Evolutionary conservation across 1,139 yeast species (phyloP), one percentile per base, ranked within the genome.

Genomic region (Hemisphaericaspora subhashii): DNA sequence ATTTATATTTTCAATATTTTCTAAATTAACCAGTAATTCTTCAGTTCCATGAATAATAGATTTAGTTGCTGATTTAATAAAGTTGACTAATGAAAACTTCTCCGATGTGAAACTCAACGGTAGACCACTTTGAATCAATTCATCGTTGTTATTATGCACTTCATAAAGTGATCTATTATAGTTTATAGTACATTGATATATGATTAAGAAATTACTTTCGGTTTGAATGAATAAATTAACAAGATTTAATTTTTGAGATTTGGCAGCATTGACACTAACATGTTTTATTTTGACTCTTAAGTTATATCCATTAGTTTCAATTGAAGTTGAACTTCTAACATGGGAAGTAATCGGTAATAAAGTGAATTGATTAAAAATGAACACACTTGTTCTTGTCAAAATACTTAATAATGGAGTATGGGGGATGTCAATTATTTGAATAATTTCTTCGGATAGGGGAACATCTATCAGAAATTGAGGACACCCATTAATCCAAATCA

Each of bases 401-500:
- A 66, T 37, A 1, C 57, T 65, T n/a, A 70, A 33, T 31, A 71
- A 45, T 1, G 68, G 58, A 3, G 74, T 63, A 40, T 68, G 69
- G 7, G 62, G 60, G 11, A 69, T 50, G 32, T 58, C 60, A 7
- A 58, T 43, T 8, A 65, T 43, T 9, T 57, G 57, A 5, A 68
- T 23, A 5, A 64, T 49, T 2, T 48, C 46, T 34, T 58, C 63
- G 5, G 20, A n/a, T 15, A 46, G 39, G 14, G 55, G 50, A 14
- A 62, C 51, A 31, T 70, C 64, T 10, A 58, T 52, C 58, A 56
- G 65, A n/a, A 55, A 39, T 37, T 51, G 57, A 15, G 73, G 72
- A 43, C 62, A 55, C 20, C 66, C 53, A 42, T 66, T 64, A 32
- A 70, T 54, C 70, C 72, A 68, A 13, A 62, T 68, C 74, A 68